Evolutionary conservation across 2,329 filamentous ascomycete species (phyloP).

Genomic region (Drechslerella stenobrocha): DNA sequence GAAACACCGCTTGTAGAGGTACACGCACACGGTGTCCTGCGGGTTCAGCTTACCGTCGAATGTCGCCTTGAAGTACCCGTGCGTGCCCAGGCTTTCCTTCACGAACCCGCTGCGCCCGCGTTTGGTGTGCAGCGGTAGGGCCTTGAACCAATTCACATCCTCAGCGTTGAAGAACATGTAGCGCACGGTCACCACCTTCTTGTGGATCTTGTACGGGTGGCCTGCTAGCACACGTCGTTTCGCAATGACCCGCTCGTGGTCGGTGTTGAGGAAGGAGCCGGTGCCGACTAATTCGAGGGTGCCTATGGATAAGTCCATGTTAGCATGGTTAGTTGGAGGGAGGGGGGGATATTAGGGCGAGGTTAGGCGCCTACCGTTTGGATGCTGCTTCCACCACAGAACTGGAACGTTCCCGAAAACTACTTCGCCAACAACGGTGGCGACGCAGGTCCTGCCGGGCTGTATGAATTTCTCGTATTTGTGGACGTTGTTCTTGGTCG

Average conservation of each 20-base stretch:
- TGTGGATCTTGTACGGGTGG: constrained; percentile 98
- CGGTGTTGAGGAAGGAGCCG: constrained; percentile 79
- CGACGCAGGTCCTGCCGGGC: constrained; percentile 84
- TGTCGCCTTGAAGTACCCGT: constrained; percentile 99
- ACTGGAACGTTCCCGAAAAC: constrained; percentile 91
- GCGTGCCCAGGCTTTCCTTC: constrained; percentile 91
- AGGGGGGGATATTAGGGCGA: not conserved
- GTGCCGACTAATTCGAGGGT: constrained; percentile 76
- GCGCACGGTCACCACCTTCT: constrained; percentile 90
- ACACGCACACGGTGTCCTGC: constrained; percentile 72
- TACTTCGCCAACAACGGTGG: constrained; percentile 84
- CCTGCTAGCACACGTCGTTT: constrained; percentile 93
- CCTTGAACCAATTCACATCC: constrained; percentile 97
- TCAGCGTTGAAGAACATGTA: constrained; percentile 98
- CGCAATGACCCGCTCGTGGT: constrained; percentile 76
- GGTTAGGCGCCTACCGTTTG: constrained; percentile 17
- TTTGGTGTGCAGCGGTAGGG: constrained; percentile 89
- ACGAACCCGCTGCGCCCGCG: constrained; percentile 84
- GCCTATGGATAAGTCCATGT: constrained; percentile 49
- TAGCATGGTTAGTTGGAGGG: not conserved
- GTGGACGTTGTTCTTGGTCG: constrained; percentile 87
- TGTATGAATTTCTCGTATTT: constrained; percentile 93
- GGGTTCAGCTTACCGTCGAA: constrained; percentile 97
- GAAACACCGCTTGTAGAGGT: constrained; percentile 79
- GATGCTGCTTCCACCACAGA: constrained; percentile 57